Evolutionary conservation across 75 land plant genomes (phyloP).

Genomic region (Cupressus sempervirens): DNA sequence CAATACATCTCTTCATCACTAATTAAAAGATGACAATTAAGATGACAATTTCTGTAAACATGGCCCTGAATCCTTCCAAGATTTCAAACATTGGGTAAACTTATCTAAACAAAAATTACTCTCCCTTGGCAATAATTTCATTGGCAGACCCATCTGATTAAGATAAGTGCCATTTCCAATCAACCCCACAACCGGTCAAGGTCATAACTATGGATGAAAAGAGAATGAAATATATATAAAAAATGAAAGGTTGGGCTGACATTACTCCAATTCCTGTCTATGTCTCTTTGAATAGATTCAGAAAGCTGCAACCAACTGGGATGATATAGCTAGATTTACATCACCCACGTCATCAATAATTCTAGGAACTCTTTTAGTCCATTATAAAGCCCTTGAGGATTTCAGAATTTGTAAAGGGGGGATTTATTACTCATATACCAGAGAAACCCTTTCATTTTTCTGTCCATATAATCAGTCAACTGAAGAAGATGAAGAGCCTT

Average conservation of each 20-base stretch:
- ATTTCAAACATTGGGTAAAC: neutral
- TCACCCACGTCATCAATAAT: neutral
- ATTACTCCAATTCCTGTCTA: neutral
- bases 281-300: neutral
- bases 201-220: neutral
- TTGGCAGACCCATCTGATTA: neutral
- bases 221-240: neutral
- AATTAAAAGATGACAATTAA: neutral
- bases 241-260: neutral
- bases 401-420: neutral
- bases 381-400: neutral
- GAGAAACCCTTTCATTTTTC: neutral
- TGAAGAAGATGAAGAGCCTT: neutral
- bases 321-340: neutral
- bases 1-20: neutral
- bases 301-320: neutral
- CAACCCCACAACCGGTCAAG: neutral
- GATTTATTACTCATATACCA: neutral
- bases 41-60: too few relatives aligned
- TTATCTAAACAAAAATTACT: neutral
- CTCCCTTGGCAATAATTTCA: neutral
- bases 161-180: neutral
- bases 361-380: neutral
- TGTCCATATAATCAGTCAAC: neutral
- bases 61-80: neutral